phyloP scores from a whole-genome alignment of 257 asterid genomes.

The Forsythia viridissima region DNA sequence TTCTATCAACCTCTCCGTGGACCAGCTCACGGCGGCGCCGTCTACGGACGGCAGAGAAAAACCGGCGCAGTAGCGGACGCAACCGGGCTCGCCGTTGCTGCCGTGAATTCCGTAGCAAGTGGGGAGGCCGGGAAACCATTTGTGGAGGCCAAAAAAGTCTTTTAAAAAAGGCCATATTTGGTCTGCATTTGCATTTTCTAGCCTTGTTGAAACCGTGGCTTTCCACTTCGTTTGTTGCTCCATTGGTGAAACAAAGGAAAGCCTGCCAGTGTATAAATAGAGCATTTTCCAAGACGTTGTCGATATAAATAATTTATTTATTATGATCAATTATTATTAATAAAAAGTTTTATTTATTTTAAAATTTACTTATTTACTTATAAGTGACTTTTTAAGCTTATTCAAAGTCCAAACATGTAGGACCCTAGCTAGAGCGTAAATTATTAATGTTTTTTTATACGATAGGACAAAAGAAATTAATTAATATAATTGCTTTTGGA shows the following conservation, averaged over 20 bases:
- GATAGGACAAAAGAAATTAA: too few relatives aligned
- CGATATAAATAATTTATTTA: too few relatives aligned
- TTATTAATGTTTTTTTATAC: too few relatives aligned
- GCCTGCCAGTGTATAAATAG: not conserved
- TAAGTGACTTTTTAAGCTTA: too few relatives aligned
- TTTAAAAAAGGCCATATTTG: slow-evolving; percentile 63
- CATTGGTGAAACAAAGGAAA: not conserved
- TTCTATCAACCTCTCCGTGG: slow-evolving; percentile 46
- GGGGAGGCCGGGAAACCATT: slow-evolving; percentile 74
- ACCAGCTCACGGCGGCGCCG: slow-evolving; percentile 40
- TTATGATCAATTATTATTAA: too few relatives aligned
- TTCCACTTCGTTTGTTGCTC: slow-evolving; percentile 48
- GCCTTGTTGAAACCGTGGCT: slow-evolving; percentile 42
- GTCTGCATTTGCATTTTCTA: slow-evolving; percentile 43
- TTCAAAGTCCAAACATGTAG: too few relatives aligned
- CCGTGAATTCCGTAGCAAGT: slow-evolving; percentile 61
- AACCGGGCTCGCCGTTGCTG: slow-evolving; percentile 61
- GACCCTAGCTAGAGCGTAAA: too few relatives aligned
- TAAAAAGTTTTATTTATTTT: too few relatives aligned
- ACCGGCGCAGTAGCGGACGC: slow-evolving; percentile 67
- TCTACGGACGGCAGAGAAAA: slow-evolving; percentile 27
- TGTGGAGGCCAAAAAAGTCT: slow-evolving; percentile 68
- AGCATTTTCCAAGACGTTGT: too few relatives aligned
- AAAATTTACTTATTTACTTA: too few relatives aligned
- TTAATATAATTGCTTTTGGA: too few relatives aligned